These are phyloP conservation scores for Earliella scabrosa DNA, from an alignment of 1,284 basidiomycete genomes.

Conservation along the genomic window DNA sequence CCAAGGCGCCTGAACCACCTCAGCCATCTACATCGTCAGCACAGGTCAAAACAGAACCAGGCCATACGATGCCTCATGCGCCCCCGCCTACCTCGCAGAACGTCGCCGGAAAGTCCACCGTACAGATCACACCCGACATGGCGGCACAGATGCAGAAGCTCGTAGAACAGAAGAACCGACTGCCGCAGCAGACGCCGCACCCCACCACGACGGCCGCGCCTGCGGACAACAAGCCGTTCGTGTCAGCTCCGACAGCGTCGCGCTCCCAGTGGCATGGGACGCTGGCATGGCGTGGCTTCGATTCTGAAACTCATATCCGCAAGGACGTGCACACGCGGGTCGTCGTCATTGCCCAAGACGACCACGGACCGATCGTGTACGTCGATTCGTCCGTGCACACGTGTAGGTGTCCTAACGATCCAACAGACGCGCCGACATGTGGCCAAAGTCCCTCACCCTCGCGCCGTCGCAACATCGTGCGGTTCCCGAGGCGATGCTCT, in stretches of 20 bases:
- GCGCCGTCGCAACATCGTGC: constrained; percentile 46
- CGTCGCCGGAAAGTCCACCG: background rate
- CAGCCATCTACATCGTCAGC: background rate
- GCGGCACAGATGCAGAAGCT: constrained; percentile 57
- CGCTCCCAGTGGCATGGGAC: constrained; percentile 51
- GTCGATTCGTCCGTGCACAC: background rate
- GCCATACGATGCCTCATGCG: background rate
- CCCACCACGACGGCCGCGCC: background rate
- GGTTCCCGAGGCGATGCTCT: constrained; percentile 45
- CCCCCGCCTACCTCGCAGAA: background rate
- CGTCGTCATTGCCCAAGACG: background rate
- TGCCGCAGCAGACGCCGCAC: background rate
- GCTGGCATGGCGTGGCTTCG: constrained; percentile 52
- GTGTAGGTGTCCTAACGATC: background rate
- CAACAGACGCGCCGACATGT: constrained; percentile 52
- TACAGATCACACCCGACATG: constrained; percentile 24
- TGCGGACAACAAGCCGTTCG: background rate
- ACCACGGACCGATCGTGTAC: constrained; percentile 33
- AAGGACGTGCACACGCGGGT: constrained; percentile 50
- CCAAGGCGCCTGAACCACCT: background rate
- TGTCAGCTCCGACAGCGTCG: background rate
- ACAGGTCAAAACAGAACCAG: background rate
- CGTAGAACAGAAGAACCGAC: constrained; percentile 47
- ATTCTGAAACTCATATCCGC: constrained; percentile 39
- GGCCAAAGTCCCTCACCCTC: constrained; percentile 55